Conservation (phyloP, 2,329 filamentous ascomycete species). For the Kalaharituber pfeilii region DNA sequence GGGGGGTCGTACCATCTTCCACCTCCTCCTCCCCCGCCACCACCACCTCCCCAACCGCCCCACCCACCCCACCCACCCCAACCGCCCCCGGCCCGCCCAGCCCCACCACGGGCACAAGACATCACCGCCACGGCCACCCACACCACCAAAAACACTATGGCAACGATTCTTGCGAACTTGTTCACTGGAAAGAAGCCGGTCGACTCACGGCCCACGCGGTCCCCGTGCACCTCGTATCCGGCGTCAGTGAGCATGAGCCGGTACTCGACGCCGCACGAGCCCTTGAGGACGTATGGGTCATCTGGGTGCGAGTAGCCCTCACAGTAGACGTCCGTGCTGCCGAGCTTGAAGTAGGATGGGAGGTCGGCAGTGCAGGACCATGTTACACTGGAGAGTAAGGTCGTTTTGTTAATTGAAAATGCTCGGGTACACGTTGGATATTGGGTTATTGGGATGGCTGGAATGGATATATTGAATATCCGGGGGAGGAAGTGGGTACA, state of each 20-base stretch:
- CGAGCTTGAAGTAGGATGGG: slow-evolving; percentile 49
- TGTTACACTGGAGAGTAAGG: slow-evolving; percentile 37
- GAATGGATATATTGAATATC: no score
- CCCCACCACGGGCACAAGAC: slow-evolving; percentile 22
- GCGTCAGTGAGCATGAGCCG: slow-evolving; percentile 55
- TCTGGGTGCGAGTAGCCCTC: slow-evolving; percentile 53
- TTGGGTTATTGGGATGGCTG: no score
- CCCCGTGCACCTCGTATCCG: slow-evolving; percentile 56
- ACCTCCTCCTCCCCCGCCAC: slow-evolving; percentile 29
- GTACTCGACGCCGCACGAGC: slow-evolving; percentile 88
- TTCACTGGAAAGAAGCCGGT: slow-evolving; percentile 12
- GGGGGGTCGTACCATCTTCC: slow-evolving; percentile 31
- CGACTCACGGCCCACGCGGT: slow-evolving; percentile 31
- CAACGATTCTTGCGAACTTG: no score
- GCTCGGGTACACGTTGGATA: no score
- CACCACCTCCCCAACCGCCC: slow-evolving; percentile 15
- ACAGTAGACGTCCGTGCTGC: slow-evolving; percentile 75
- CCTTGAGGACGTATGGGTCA: slow-evolving; percentile 75
- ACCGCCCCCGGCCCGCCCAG: background rate
- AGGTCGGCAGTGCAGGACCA: slow-evolving; percentile 64
- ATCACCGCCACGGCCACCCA: slow-evolving; percentile 42
- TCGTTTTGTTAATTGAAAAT: slow-evolving; percentile 37
- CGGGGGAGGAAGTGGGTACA: no score
- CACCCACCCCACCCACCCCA: background rate
- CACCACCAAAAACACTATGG: slow-evolving; percentile 34